phyloP scores from a whole-genome alignment of 2,329 filamentous ascomycete species.

The Penicillium janthinellum region DNA sequence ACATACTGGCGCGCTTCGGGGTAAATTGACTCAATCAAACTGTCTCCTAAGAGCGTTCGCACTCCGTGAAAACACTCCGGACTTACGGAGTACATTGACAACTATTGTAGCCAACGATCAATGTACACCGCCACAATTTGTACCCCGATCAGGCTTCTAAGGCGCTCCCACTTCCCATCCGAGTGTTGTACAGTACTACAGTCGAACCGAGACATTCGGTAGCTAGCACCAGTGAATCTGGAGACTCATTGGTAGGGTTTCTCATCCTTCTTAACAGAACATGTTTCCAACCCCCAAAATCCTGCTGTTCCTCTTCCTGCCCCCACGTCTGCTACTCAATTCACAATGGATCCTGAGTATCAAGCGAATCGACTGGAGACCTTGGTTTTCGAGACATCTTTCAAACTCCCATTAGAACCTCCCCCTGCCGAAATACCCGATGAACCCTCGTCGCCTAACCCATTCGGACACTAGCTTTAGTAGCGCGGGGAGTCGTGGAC shows the following conservation, averaged over 20 bases:
- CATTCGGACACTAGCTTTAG: neutral
- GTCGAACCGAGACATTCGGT: neutral
- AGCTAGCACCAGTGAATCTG: neutral
- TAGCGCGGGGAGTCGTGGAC: conserved; percentile 9
- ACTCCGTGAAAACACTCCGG: too few species aligned
- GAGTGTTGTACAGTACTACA: neutral
- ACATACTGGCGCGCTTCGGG: neutral
- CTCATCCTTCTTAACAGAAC: neutral
- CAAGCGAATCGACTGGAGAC: neutral
- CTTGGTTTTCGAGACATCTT: neutral
- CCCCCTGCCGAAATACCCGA: neutral
- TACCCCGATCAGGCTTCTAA: neutral
- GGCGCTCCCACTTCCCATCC: neutral
- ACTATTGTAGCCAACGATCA: too few species aligned
- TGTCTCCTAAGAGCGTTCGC: too few species aligned
- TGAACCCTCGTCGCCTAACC: neutral
- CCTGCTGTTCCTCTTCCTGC: neutral
- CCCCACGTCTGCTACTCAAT: neutral
- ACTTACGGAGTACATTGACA: too few species aligned
- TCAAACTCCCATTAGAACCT: neutral
- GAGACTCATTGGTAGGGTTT: neutral
- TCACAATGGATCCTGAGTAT: too few species aligned
- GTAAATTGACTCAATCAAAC: neutral
- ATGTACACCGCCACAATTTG: neutral
- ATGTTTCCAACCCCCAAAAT: neutral